Conservation (phyloP, 306 rosid species). For the Oxytropis ochrocephala region DNA sequence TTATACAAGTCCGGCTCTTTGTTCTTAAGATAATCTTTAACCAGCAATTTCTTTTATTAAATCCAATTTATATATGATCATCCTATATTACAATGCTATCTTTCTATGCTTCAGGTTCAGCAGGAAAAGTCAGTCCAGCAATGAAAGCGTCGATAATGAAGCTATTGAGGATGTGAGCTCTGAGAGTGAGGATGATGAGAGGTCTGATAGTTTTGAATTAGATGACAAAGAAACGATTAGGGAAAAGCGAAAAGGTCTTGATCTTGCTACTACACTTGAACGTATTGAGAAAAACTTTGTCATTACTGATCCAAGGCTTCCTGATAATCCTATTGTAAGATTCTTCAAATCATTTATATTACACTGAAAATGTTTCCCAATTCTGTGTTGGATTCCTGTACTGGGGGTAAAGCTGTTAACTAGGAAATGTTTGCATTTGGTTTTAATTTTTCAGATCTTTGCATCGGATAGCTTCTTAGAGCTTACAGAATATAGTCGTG, state of each 20-base stretch:
- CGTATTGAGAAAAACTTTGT: conserved; percentile 98
- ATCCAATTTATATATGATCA: not conserved
- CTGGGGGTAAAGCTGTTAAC: not conserved
- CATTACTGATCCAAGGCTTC: conserved; percentile 97
- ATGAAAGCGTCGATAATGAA: conserved; percentile 38
- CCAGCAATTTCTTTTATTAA: not conserved
- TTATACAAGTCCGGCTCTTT: too few species aligned
- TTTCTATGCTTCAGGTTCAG: conserved; percentile 40
- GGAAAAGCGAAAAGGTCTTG: conserved; percentile 93
- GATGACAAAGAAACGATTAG: conserved; percentile 59
- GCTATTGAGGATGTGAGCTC: conserved; percentile 24
- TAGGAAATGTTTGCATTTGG: conserved; percentile 13
- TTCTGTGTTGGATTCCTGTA: not conserved
- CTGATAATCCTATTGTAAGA: conserved; percentile 96
- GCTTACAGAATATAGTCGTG: conserved; percentile 92
- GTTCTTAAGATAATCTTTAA: not conserved
- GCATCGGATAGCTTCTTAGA: conserved; percentile 98
- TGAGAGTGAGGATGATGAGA: conserved; percentile 51
- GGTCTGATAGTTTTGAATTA: conserved; percentile 41
- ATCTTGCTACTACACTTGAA: conserved; percentile 95
- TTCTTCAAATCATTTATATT: not conserved
- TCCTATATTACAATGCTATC: not conserved
- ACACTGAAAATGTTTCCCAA: not conserved
- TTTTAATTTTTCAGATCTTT: conserved; percentile 55
- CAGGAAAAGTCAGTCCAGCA: conserved; percentile 45